phyloP scores from a whole-genome alignment of 331 rosid species.

The Acacia pycnantha region DNA sequence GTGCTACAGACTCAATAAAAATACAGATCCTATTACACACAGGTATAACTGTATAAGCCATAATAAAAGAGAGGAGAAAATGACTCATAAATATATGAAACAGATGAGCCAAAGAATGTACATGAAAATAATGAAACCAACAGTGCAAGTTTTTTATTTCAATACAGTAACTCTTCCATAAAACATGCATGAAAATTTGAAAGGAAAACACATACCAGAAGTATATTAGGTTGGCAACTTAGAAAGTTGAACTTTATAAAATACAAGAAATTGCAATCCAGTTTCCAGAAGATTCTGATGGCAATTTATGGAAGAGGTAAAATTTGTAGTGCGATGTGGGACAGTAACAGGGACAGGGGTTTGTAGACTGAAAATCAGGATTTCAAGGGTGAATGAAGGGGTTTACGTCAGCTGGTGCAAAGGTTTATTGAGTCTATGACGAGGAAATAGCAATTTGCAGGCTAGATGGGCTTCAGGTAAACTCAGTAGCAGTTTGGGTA shows the following conservation, averaged over 20 bases:
- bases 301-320: background rate
- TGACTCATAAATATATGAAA: background rate
- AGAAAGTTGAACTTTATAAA: background rate
- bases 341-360: background rate
- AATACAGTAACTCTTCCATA: background rate
- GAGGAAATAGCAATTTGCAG: background rate
- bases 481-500: background rate
- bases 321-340: background rate
- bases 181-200: background rate
- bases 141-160: background rate
- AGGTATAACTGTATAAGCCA: background rate
- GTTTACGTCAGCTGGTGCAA: background rate
- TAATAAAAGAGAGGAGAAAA: conserved; percentile 12
- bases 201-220: background rate
- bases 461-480: background rate
- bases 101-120: background rate
- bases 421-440: background rate
- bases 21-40: background rate
- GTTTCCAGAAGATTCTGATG: background rate
- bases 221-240: background rate
- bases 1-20: background rate
- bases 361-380: background rate
- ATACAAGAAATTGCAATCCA: background rate
- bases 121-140: conserved; percentile 7
- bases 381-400: background rate